Base-by-base conservation (phyloP, 768 basidiomycete species). In the Rhizopogon vinicolor region DNA sequence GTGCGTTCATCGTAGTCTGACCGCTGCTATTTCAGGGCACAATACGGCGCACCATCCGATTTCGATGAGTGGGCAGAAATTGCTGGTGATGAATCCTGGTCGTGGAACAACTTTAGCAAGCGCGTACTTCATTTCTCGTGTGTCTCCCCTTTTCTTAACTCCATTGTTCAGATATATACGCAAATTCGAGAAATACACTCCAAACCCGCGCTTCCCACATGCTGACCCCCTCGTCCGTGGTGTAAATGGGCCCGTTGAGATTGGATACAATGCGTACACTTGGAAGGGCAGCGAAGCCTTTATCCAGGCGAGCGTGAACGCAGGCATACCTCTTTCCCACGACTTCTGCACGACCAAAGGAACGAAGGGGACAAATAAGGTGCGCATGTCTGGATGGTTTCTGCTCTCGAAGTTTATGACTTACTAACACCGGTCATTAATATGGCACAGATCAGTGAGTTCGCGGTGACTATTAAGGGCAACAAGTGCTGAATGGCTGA, bases 1-100 rank as follows among this genome's bases (percentile, higher is more conserved):
- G 16, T 39, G 22, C 3, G 19, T 44, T 16, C 9, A 12, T 22
- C 35, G 3, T 33, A 33, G 31, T 18, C 59, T 67, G 43, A 70
- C 28, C 6, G 10, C 2, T 37, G 13, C 13, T 12, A 13, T 3
- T 5, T 2, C 35, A 13, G 35, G 35, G 80, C 79, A 35, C 87
- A 89, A 16, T 81, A 79, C 22, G 85, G 85, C 19, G 75, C 84
- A 29, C 86, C 87, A 3, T 78, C 79, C 1, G 87, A 89, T 62
- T 88, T 82, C 54, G 82, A 87, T 58, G 80, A 87, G 64, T 87
- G 84, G 79, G 82, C 79, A 0, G 63, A 67, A 3, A 77, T 81
- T 28, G 72, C 73, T 10, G 81, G 78, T 8, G 81, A 86, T 41
- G 69, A 78, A 7, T 72, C 75, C 2, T 89, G 87, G 87, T 57